A percentile compares a stretch with the other conserved stretches of the same genome.
These are phyloP conservation scores for Neurospora discreta DNA, from an alignment of 495 filamentous ascomycete species.

Conservation along the genomic window DNA sequence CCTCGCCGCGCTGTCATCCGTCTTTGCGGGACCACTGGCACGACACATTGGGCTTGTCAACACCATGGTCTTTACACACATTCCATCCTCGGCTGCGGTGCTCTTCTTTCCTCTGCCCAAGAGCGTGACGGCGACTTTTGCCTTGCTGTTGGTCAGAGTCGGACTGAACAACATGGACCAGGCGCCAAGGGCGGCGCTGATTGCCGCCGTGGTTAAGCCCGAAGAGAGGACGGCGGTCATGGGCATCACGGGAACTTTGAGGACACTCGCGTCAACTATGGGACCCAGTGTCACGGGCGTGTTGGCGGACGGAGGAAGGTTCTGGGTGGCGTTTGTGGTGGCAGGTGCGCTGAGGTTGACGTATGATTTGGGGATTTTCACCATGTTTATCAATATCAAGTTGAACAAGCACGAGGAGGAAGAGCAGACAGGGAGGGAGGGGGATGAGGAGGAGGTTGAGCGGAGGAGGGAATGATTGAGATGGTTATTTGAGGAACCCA, in stretches of 20 bases:
- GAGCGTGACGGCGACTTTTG: constrained; percentile 40
- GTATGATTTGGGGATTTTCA: constrained; percentile 65
- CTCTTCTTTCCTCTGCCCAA: constrained; percentile 26
- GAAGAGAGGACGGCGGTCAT: constrained; percentile 74
- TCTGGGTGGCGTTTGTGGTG: constrained; percentile 65
- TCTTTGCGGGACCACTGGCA: constrained; percentile 65
- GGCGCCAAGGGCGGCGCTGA: constrained; percentile 69
- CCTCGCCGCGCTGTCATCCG: constrained; percentile 39
- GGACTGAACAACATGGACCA: constrained; percentile 60
- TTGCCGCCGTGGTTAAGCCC: constrained; percentile 60
- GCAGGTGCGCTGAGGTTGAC: constrained; percentile 57
- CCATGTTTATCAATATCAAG: constrained; percentile 49
- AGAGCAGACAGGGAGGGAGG: background rate
- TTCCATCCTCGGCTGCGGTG: constrained; percentile 32
- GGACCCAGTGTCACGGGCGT: constrained; percentile 67
- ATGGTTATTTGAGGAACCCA: background rate
- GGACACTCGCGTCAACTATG: constrained; percentile 49
- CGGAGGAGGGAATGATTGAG: background rate
- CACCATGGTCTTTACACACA: constrained; percentile 39
- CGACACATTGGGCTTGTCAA: constrained; percentile 67
- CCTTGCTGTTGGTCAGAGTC: constrained; percentile 56
- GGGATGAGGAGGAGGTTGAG: background rate
- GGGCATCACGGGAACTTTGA: constrained; percentile 60
- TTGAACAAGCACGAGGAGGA: constrained; percentile 28
- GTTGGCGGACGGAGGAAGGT: constrained; percentile 47